phyloP scores from a whole-genome alignment of 495 filamentous ascomycete species.

The Penicillium silybi region DNA sequence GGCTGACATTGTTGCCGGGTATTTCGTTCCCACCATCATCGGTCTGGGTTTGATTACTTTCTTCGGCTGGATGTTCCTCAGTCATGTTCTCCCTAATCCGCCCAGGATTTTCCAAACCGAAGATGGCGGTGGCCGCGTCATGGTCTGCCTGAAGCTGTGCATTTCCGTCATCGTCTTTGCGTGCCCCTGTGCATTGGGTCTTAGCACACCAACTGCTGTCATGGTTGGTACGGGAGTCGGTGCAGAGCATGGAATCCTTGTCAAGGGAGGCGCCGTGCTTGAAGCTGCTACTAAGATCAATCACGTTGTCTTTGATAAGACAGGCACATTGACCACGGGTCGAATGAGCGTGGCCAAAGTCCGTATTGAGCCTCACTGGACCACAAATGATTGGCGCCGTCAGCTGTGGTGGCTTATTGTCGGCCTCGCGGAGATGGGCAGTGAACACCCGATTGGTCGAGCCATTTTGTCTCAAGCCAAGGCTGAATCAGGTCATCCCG shows the following conservation, averaged over 20 bases:
- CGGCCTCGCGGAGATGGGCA: conserved; percentile 87
- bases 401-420: conserved; percentile 92
- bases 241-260: conserved; percentile 93
- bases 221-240: conserved; percentile 98
- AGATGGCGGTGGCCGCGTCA: conserved; percentile 78
- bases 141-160: conserved; percentile 96
- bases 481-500: conserved; percentile 63
- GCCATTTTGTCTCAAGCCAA: conserved; percentile 75
- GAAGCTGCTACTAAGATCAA: conserved; percentile 90
- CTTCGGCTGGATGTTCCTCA: conserved; percentile 89
- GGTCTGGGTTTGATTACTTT: conserved; percentile 82
- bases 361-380: conserved; percentile 65
- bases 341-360: conserved; percentile 85
- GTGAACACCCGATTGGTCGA: conserved; percentile 91
- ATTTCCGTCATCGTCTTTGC: conserved; percentile 99
- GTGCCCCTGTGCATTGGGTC: conserved; percentile 90
- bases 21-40: conserved; percentile 90
- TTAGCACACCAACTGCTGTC: conserved; percentile 93
- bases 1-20: conserved; percentile 87
- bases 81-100: conserved; percentile 75
- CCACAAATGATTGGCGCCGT: conserved; percentile 59
- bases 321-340: conserved; percentile 89
- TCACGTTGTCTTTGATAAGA: conserved; percentile 98
- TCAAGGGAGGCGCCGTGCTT: conserved; percentile 91
- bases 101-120: conserved; percentile 85